Percentiles rank a stretch among this genome's conserved stretches.
phyloP scores from a whole-genome alignment of 768 basidiomycete species.

The Boletus rufocinnamomeus region DNA sequence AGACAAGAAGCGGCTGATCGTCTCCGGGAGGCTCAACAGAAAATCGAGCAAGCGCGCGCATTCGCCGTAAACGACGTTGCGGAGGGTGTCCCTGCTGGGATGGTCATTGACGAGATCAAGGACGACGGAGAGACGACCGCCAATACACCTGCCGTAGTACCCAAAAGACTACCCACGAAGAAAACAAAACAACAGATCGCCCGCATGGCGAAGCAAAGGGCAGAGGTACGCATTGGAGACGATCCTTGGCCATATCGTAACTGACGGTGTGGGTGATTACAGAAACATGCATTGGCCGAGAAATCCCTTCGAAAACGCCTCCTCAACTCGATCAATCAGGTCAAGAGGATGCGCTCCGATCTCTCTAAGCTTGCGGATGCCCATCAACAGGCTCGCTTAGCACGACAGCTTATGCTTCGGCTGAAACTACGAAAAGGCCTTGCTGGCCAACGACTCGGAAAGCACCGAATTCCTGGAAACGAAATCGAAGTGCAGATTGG shows the following conservation, averaged over 20 bases:
- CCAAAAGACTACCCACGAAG: constrained; percentile 43
- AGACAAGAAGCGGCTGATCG: constrained; percentile 55
- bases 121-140: constrained; percentile 41
- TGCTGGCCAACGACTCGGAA: constrained; percentile 76
- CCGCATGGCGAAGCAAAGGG: constrained; percentile 62
- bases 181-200: constrained; percentile 70
- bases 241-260: neutral
- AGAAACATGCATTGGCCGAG: constrained; percentile 69
- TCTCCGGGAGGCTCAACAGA: constrained; percentile 53
- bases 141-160: constrained; percentile 32
- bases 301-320: constrained; percentile 61
- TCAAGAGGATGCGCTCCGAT: constrained; percentile 51
- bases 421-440: constrained; percentile 65
- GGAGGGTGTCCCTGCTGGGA: constrained; percentile 55
- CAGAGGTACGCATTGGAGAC: constrained; percentile 52
- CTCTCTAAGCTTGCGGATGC: constrained; percentile 37
- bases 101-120: constrained; percentile 55
- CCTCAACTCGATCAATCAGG: constrained; percentile 56
- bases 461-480: constrained; percentile 68
- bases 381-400: constrained; percentile 40
- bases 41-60: constrained; percentile 51
- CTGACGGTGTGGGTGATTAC: neutral
- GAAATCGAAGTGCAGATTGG: constrained; percentile 85
- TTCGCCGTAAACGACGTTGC: constrained; percentile 34
- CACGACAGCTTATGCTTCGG: constrained; percentile 43